Conservation (phyloP, 2,329 filamentous ascomycete species). For the Hypoxylon sp. region DNA sequence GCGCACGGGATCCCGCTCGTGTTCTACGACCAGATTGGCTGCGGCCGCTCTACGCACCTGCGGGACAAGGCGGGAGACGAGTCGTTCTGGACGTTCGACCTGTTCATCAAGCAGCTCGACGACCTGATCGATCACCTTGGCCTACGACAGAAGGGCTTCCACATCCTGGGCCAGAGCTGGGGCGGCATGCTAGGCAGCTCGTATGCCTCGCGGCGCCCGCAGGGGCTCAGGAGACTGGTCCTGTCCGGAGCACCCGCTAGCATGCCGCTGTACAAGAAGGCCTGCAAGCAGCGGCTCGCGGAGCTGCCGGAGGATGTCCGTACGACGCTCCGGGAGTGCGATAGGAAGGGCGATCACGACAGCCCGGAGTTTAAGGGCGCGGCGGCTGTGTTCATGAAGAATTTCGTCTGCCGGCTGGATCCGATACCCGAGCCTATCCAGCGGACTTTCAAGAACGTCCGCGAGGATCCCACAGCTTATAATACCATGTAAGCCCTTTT, state of each 20-base stretch:
- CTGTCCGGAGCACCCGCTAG: conserved; percentile 47
- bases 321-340: conserved; percentile 40
- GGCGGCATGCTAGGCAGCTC: conserved; percentile 46
- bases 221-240: conserved; percentile 46
- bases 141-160: conserved; percentile 35
- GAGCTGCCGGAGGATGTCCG: conserved; percentile 44
- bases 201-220: conserved; percentile 36
- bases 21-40: conserved; percentile 68
- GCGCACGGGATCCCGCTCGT: conserved; percentile 47
- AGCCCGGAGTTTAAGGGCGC: conserved; percentile 44
- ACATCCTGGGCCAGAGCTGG: conserved; percentile 46
- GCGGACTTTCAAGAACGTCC: conserved; percentile 40
- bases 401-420: conserved; percentile 45
- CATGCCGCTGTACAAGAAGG: conserved; percentile 46
- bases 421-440: conserved; percentile 44
- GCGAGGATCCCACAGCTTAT: conserved; percentile 46
- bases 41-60: conserved; percentile 63
- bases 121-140: conserved; percentile 43
- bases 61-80: conserved; percentile 58
- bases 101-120: conserved; percentile 48
- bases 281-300: conserved; percentile 35
- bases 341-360: conserved; percentile 42
- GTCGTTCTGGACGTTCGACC: conserved; percentile 47
- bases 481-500: conserved; percentile 46
- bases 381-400: conserved; percentile 34